Evolutionary conservation across 1,284 basidiomycete genomes (phyloP).

Genomic region (Mycena citricolor): DNA sequence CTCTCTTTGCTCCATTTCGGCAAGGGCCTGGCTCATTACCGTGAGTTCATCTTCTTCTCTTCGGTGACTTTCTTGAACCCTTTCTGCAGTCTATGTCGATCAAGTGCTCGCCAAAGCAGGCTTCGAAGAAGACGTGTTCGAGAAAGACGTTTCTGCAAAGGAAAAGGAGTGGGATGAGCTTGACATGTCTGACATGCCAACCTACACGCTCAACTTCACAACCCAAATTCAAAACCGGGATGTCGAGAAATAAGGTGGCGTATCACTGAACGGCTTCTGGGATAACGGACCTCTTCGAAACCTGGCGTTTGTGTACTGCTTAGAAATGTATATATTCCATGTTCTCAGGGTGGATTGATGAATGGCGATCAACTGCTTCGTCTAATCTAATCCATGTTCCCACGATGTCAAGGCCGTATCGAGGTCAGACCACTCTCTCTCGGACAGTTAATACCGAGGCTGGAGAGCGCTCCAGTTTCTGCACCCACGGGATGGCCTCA

Average conservation of each 20-base stretch:
- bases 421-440: too few relatives aligned
- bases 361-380: too few relatives aligned
- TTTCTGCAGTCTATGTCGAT: slow-evolving; percentile 18
- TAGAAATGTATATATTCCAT: too few relatives aligned
- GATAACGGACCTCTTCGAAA: too few relatives aligned
- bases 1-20: slow-evolving; percentile 53
- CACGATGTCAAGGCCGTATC: too few relatives aligned
- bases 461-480: too few relatives aligned
- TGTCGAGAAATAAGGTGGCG: slow-evolving; percentile 6
- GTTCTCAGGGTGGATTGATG: too few relatives aligned
- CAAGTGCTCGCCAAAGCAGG: slow-evolving; percentile 19
- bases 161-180: slow-evolving; percentile 22
- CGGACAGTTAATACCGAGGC: too few relatives aligned
- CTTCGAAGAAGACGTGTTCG: slow-evolving; percentile 22
- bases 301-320: too few relatives aligned
- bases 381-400: too few relatives aligned
- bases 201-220: slow-evolving; percentile 20
- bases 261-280: too few relatives aligned
- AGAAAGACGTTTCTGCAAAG: slow-evolving; percentile 22
- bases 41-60: slow-evolving; percentile 33
- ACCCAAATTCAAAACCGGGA: slow-evolving; percentile 11
- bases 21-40: slow-evolving; percentile 48
- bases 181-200: slow-evolving; percentile 19
- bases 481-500: too few relatives aligned
- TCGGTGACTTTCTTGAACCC: background rate